Base-by-base conservation (phyloP, 352 stramenopile genomes). In the Phytophthora lateralis region DNA sequence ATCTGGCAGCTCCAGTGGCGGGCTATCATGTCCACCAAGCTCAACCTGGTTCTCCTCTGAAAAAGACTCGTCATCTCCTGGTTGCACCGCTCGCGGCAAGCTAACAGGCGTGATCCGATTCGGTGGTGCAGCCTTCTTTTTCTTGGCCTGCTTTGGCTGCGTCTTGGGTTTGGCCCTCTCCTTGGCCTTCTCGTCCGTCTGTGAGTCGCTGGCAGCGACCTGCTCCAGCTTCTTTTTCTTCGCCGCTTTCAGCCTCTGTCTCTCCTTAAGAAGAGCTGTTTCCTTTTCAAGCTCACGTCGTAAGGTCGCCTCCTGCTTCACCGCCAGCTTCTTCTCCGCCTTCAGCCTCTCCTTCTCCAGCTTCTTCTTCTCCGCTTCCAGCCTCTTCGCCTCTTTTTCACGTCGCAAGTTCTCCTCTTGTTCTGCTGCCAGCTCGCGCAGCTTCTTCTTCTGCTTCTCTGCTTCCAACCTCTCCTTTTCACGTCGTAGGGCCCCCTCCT, bases 1-100 rank as follows among this genome's bases (percentile, higher is more conserved):
- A 8, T 78, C 73, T 0, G 66, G 66, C 12, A 77, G 59, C 12
- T 66, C 68, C 1, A 63, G 66, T 4, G 57, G 52, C 10, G 55
- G 44, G 17, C 57, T 75, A 4, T 66, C 58, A 52, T 68, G 60
- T 18, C 49, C 51, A 26, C 37, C 55, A 30, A 64, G 41, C 4
- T 73, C 56, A 34, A 48, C 26, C 9, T 63, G 60, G 18, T 68
- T 66, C 24, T 72, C 62, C 30, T 65, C 53, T 15, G 46, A 49
- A 37, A 50, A 38, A 15, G 52, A 54, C 2, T 63, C 51, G 1
- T 59, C 50, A 15, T 61, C 17, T 27, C 65, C 52, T 4, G 65
- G 45, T 14, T 68, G 41, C 6, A 11, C 6, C n/a, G 10, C 14
- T 21, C 56, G 17, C 18, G 46, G 57, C 42, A 75, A 35, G 44